Conservation (phyloP, 2,329 filamentous ascomycete species). For the Cercospora brassicicola region DNA sequence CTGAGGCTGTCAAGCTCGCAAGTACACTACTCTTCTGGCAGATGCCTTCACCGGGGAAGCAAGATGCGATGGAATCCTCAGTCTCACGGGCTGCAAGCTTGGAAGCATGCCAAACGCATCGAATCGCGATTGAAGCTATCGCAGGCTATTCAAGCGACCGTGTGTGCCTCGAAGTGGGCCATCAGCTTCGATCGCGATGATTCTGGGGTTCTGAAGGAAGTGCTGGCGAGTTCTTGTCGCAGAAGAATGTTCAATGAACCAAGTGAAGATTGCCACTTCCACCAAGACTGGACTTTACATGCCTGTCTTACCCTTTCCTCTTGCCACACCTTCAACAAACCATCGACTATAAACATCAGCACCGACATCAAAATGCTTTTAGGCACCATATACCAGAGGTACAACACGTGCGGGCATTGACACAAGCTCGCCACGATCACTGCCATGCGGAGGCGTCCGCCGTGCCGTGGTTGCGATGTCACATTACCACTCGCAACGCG, state of each 20-base stretch:
- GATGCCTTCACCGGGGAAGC: neutral
- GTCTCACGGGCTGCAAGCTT: neutral
- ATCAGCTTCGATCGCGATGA: too few species aligned
- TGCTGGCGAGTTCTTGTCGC: neutral
- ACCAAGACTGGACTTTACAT: neutral
- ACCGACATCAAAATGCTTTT: neutral
- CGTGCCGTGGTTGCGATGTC: neutral
- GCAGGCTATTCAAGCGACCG: neutral
- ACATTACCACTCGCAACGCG: neutral
- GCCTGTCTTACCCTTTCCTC: neutral
- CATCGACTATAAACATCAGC: neutral
- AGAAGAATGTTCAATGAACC: neutral
- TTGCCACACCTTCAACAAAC: neutral
- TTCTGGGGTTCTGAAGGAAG: neutral
- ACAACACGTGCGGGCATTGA: neutral
- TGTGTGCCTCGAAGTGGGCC: neutral
- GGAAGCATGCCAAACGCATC: neutral
- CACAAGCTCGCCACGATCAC: neutral
- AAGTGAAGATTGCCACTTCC: neutral
- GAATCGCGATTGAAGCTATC: neutral
- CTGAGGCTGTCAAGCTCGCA: neutral
- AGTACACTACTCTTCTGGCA: neutral
- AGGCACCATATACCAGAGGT: neutral
- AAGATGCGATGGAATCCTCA: neutral
- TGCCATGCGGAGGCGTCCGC: neutral